phyloP scores from a whole-genome alignment of 2,329 filamentous ascomycete genomes.

The Diaporthe nobilis region DNA sequence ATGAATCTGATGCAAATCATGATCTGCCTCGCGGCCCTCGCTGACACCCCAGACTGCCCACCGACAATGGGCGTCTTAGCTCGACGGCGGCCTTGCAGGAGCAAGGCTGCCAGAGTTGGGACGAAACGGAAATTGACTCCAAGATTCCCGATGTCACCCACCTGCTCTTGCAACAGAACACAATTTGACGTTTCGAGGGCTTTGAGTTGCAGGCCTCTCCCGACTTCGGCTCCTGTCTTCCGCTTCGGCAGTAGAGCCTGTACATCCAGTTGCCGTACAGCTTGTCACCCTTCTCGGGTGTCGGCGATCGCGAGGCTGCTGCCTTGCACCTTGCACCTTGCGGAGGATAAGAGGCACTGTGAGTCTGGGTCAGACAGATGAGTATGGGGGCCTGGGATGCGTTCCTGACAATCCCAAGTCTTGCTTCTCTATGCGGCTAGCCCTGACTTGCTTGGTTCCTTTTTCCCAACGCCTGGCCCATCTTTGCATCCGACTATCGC shows the following conservation, averaged over 20 bases:
- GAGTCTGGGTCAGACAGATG: not conserved
- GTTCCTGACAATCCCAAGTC: constrained; percentile 11
- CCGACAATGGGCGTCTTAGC: constrained; percentile 12
- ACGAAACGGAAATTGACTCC: constrained; percentile 26
- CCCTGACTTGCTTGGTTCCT: not conserved
- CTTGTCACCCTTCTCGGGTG: not conserved
- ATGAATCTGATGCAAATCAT: constrained; percentile 35
- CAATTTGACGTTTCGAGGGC: not conserved
- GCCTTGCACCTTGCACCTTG: not conserved
- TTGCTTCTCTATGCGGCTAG: constrained; percentile 18
- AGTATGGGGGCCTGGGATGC: not conserved
- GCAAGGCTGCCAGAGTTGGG: constrained; percentile 22
- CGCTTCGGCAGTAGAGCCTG: too few relatives aligned
- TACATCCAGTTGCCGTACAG: not conserved
- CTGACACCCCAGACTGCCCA: constrained; percentile 23
- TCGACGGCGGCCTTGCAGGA: not conserved
- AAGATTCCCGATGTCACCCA: constrained; percentile 15
- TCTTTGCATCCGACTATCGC: not conserved
- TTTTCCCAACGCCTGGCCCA: constrained; percentile 10
- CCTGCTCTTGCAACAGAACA: constrained; percentile 1
- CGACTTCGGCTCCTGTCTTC: not conserved
- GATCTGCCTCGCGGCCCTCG: constrained; percentile 27
- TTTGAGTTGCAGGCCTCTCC: not conserved
- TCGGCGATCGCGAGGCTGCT: constrained; percentile 2
- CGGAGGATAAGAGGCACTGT: not conserved